Base-by-base conservation (phyloP, 2,329 filamentous ascomycete species). In the Zopfia rhizophila region DNA sequence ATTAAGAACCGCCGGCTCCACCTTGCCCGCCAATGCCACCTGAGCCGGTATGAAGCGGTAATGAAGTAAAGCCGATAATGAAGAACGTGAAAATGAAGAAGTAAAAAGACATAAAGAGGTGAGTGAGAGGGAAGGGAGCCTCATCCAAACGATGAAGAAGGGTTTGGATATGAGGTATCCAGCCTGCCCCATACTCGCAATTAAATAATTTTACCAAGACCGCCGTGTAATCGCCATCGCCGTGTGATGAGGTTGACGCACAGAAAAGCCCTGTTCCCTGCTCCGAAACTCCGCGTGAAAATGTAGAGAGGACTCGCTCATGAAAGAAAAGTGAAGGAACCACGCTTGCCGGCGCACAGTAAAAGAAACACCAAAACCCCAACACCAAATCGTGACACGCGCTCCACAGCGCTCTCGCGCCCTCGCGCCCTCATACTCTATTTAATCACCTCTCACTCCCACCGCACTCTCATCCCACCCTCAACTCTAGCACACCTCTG, bases 121-220 rank as follows among this genome's bases (percentile, higher is more conserved):
- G n/a, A n/a, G n/a, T n/a, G n/a, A n/a, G n/a, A n/a, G n/a, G n/a
- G n/a, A n/a, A n/a, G n/a, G n/a, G n/a, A n/a, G n/a, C n/a, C n/a
- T n/a, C n/a, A n/a, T n/a, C n/a, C n/a, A n/a, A n/a, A n/a, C n/a
- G n/a, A 10, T 21, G 7, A 27, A 12, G 6, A n/a, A 31, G 31
- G 16, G 18, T 11, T 7, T 10, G 10, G 13, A 11, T 36, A 10
- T 24, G 38, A 8, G 18, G 13, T 33, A 19, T 8, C 45, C 45
- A 48, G 45, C 45, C 45, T 44, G n/a, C 39, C 45, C 39, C 12
- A 25, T 30, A 36, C 17, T 42, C 37, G 38, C 36, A 24, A 50
- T 50, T 50, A 50, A 50, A 50, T 40, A 25, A 24, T 45, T 45
- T 48, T 23, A n/a, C n/a, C n/a, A n/a, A n/a, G n/a, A n/a, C n/a